A percentile compares a stretch with the other conserved stretches of the same genome.
Conservation (phyloP, 768 basidiomycete species). For the Tulasnella sp. region DNA sequence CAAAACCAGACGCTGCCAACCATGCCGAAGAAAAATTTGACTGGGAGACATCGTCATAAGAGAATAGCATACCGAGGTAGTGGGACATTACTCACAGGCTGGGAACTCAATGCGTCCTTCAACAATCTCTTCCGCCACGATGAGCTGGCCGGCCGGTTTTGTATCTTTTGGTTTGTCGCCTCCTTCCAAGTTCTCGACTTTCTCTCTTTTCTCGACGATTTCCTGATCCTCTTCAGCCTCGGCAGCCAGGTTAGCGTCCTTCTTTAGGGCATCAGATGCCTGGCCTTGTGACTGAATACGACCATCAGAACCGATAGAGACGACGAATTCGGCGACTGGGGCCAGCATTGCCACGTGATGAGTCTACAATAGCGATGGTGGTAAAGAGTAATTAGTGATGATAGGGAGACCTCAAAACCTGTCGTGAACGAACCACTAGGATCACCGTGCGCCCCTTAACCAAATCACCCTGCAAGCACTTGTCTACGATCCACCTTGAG, state of each 20-base stretch:
- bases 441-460: slow-evolving; percentile 41
- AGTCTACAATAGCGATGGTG: slow-evolving; percentile 39
- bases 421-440: slow-evolving; percentile 36
- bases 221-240: slow-evolving; percentile 36
- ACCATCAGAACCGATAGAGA: slow-evolving; percentile 55
- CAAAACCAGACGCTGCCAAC: slow-evolving; percentile 40
- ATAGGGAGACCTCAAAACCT: background rate
- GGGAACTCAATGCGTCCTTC: slow-evolving; percentile 57
- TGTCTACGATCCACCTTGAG: slow-evolving; percentile 48
- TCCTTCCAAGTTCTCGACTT: slow-evolving; percentile 37
- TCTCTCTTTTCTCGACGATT: slow-evolving; percentile 37
- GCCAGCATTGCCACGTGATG: slow-evolving; percentile 54
- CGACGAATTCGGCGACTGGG: slow-evolving; percentile 55
- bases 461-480: slow-evolving; percentile 39
- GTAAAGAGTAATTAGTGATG: background rate
- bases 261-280: slow-evolving; percentile 47
- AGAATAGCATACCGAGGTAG: background rate
- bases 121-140: slow-evolving; percentile 60
- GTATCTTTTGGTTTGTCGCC: slow-evolving; percentile 27
- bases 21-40: slow-evolving; percentile 40
- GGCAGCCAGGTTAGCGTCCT: slow-evolving; percentile 40
- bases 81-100: slow-evolving; percentile 38
- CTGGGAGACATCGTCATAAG: slow-evolving; percentile 29
- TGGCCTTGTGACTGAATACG: slow-evolving; percentile 50
- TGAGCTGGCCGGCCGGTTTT: slow-evolving; percentile 53